Evolutionary conservation across 768 basidiomycete genomes (phyloP).

Genomic region (Leccinum olivaceopallidum): DNA sequence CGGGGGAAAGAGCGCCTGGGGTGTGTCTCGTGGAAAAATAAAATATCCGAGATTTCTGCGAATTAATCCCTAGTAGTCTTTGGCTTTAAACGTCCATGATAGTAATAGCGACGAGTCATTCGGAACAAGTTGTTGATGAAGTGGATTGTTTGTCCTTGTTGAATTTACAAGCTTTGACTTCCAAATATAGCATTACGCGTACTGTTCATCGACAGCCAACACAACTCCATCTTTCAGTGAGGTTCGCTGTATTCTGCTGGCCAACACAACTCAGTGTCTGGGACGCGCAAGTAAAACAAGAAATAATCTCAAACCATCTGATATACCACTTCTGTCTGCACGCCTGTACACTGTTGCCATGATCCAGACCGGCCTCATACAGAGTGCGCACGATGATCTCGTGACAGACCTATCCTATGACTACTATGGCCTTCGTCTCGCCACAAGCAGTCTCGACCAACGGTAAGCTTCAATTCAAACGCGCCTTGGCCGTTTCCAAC

Average conservation of each 20-base stretch:
- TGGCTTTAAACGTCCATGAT: not conserved
- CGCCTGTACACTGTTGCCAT: slow-evolving; percentile 34
- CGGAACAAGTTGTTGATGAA: no score
- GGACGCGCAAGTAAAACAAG: not conserved
- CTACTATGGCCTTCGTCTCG: slow-evolving; percentile 82
- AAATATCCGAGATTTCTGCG: not conserved
- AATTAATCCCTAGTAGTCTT: not conserved
- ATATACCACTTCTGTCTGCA: not conserved
- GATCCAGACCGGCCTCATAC: slow-evolving; percentile 81
- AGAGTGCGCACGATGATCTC: slow-evolving; percentile 76
- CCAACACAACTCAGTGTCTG: not conserved
- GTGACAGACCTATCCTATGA: slow-evolving; percentile 88
- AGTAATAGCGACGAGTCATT: not conserved
- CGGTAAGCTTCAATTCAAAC: slow-evolving; percentile 44
- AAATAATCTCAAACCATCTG: not conserved
- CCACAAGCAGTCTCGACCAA: slow-evolving; percentile 83
- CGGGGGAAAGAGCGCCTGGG: not conserved
- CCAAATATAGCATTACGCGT: slow-evolving; percentile 6
- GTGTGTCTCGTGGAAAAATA: not conserved
- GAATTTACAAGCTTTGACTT: slow-evolving; percentile 16
- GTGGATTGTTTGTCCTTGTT: slow-evolving; percentile 19
- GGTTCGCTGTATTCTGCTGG: not conserved
- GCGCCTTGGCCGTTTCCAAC: slow-evolving; percentile 13
- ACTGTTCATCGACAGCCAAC: not conserved
- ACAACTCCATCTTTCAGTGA: not conserved